Conservation (phyloP, 495 filamentous ascomycete species). For the Acidiella bohemica region DNA sequence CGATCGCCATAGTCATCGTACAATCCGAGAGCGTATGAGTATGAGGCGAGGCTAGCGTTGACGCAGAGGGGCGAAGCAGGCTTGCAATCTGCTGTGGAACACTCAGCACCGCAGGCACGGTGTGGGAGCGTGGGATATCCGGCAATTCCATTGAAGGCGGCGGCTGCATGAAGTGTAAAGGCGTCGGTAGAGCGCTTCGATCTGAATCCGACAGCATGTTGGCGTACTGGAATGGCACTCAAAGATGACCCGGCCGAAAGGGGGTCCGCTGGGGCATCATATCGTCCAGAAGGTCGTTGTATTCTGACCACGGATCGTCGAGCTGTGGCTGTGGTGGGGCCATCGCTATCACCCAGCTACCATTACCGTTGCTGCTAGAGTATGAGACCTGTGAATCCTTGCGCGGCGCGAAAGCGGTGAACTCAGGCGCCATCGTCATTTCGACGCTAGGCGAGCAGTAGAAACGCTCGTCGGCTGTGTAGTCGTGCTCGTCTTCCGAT, state of each 20-base stretch:
- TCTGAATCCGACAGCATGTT: constrained; percentile 6
- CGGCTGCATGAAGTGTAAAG: constrained; percentile 4
- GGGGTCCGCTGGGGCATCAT: constrained; percentile 34
- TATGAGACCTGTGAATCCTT: constrained; percentile 57
- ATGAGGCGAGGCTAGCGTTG: constrained; percentile 26
- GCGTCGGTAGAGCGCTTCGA: constrained; percentile 5
- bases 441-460: constrained; percentile 16
- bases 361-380: constrained; percentile 54
- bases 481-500: constrained; percentile 19
- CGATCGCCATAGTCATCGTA: constrained; percentile 35
- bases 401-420: constrained; percentile 58
- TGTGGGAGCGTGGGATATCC: constrained; percentile 2
- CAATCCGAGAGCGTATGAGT: constrained; percentile 41
- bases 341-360: constrained; percentile 26
- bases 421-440: constrained; percentile 31
- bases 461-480: constrained; percentile 23
- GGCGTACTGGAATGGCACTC: constrained; percentile 21
- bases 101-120: constrained; percentile 10
- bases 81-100: constrained; percentile 18
- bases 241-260: constrained; percentile 17
- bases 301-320: constrained; percentile 93
- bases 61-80: constrained; percentile 19
- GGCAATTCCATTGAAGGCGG: constrained; percentile 10
- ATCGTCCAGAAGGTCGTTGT: constrained; percentile 75
- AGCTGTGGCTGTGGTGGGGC: constrained; percentile 36